Evolutionary conservation across 768 basidiomycete genomes (phyloP).

Genomic region (Pleurotus tuber-regium): DNA sequence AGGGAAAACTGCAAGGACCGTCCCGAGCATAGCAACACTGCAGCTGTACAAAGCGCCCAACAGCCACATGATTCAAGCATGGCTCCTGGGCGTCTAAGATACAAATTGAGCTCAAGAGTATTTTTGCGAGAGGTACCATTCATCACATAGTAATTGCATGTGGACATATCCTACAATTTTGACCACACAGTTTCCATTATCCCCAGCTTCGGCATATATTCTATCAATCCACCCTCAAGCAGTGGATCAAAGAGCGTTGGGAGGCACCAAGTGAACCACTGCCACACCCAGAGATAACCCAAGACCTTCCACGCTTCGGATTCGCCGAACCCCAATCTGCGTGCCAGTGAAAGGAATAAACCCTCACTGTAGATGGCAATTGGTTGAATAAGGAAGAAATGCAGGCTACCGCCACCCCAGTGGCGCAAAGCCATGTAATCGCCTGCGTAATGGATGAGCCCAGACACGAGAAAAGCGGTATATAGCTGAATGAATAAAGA

Average conservation of each 20-base stretch:
- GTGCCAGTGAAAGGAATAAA: slow-evolving; percentile 19
- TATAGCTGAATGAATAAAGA: slow-evolving; percentile 27
- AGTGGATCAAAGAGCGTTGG: background rate
- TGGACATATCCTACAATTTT: no score
- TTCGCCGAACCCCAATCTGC: background rate
- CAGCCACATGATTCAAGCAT: no score
- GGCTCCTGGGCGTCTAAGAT: no score
- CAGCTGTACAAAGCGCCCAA: no score
- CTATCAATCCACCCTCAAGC: background rate
- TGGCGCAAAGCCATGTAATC: slow-evolving; percentile 18
- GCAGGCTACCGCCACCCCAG: slow-evolving; percentile 14
- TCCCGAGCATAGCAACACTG: no score
- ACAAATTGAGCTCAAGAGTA: no score
- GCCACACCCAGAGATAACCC: slow-evolving; percentile 17
- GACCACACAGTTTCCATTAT: no score
- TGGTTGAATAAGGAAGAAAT: slow-evolving; percentile 27
- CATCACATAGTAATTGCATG: no score
- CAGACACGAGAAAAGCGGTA: slow-evolving; percentile 29
- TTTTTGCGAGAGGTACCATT: no score
- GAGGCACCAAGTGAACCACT: slow-evolving; percentile 14
- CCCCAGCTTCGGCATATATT: background rate
- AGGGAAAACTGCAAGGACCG: no score
- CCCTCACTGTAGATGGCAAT: slow-evolving; percentile 30
- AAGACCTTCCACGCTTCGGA: background rate
- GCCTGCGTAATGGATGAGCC: slow-evolving; percentile 23